Base-by-base conservation (phyloP, 2,329 filamentous ascomycete species). In the Xylariaceae sp. region DNA sequence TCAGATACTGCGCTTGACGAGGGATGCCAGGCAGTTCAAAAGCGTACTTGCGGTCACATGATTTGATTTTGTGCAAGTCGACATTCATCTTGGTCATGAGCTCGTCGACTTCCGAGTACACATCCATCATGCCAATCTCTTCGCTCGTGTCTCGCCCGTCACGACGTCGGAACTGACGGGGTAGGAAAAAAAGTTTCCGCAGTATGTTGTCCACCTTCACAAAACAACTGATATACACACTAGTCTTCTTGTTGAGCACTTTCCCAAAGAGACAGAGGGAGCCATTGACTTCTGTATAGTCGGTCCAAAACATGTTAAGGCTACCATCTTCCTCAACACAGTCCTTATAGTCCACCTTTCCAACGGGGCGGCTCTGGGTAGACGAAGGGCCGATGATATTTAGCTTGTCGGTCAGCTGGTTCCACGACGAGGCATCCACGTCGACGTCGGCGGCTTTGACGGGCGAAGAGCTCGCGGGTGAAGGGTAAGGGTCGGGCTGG, bases 201-300 rank as follows among this genome's bases (percentile, higher is more conserved):
- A 96, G 71, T 54, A 99, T 89, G 61, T 97, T 97, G 75, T 99
- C 92, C 17, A 99, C 78, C 70, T 97, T 97, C 69, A 97, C 82
- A 64, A 99, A 97, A 64, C 91, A 95, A 72, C 94, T 99, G 54
- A 91, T 87, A 66, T 89, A 92, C 41, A 78, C 77, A 47, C 82
- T 85, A 1, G 83, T 89, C 63, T 85, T 88, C 70, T 92, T 96
- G 74, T 97, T 91, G 63, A 91, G 84, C 19, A 97, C 93, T 68
- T 99, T 99, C 58, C 94, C 94, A 66, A 99, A 97, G 11, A 99
- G 80, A 69, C 91, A 97, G 10, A 99, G 76, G 61, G 86, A 94
- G 53, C 93, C 93, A 63, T 92, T 91, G 67, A 96, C 77, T 67
- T 99, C 94, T 1, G 88, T 90, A 66, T 96, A 99, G 71, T 99